These are phyloP conservation scores for Exobasidium cylindrosporum DNA, from an alignment of 1,284 basidiomycete genomes.

Conservation along the genomic window DNA sequence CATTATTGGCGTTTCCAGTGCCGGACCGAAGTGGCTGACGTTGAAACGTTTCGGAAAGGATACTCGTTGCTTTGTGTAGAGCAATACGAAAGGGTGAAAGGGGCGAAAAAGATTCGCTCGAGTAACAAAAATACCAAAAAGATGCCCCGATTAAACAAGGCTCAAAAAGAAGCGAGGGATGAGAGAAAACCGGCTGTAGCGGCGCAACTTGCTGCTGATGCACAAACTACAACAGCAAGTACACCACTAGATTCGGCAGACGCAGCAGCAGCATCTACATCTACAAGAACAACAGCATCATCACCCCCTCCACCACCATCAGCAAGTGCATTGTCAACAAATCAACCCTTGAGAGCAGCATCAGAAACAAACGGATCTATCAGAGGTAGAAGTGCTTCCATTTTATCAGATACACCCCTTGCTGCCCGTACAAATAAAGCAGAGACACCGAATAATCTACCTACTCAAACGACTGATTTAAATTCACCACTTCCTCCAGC, in stretches of 20 bases:
- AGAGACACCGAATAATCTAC: not conserved
- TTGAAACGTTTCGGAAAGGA: no score
- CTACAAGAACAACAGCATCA: not conserved
- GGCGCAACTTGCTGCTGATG: not conserved
- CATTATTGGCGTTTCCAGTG: no score
- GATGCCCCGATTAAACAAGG: conserved; percentile 15
- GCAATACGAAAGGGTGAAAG: no score
- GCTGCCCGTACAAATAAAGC: not conserved
- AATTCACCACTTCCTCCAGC: not conserved
- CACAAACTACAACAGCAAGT: not conserved
- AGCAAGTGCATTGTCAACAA: not conserved
- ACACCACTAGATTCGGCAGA: not conserved
- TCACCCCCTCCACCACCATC: not conserved
- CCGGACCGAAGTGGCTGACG: no score
- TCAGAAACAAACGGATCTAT: not conserved
- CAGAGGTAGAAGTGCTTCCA: not conserved
- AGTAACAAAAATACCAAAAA: no score
- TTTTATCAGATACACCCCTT: not conserved
- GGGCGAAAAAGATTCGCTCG: no score
- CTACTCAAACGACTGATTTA: not conserved
- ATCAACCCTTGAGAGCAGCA: not conserved
- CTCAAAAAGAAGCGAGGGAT: conserved; percentile 15
- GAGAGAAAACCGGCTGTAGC: conserved; percentile 6
- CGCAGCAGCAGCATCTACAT: not conserved
- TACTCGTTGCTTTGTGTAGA: no score